A percentile compares a stretch with the other conserved stretches of the same genome.
These are phyloP conservation scores for Cajanus cajan DNA, from an alignment of 306 rosid species.

Conservation along the genomic window DNA sequence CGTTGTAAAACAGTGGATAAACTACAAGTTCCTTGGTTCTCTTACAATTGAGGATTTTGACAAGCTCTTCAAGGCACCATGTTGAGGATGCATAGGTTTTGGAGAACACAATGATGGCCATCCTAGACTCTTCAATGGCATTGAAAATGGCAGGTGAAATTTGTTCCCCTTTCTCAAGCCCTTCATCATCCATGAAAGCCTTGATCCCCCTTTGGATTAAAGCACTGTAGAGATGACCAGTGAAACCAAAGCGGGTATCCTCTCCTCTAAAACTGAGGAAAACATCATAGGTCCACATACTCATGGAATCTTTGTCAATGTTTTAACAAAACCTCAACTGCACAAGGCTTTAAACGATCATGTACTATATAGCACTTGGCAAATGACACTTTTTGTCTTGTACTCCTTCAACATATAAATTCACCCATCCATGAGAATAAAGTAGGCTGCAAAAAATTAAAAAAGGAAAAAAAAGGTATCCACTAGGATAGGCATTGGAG, in stretches of 20 bases:
- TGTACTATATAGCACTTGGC: no score
- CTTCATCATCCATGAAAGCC: neutral
- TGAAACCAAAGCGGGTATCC: constrained; percentile 1
- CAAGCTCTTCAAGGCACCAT: constrained; percentile 6
- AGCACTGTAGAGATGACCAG: neutral
- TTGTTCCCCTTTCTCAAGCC: neutral
- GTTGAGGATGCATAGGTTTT: neutral
- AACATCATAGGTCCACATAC: neutral
- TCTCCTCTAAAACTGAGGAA: constrained; percentile 13
- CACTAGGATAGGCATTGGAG: no score
- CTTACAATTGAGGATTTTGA: neutral
- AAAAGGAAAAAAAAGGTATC: no score
- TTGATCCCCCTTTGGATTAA: neutral
- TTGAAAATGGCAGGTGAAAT: neutral
- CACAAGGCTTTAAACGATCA: no score
- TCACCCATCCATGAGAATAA: no score
- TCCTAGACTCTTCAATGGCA: neutral
- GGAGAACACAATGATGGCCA: neutral
- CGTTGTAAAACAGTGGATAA: neutral
- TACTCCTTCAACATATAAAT: no score
- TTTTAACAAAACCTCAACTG: no score
- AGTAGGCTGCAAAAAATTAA: no score
- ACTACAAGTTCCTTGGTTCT: neutral
- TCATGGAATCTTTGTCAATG: neutral
- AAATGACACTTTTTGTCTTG: no score